phyloP scores from a whole-genome alignment of 139 green algal species.

The Tetradesmus lagerheimii region DNA sequence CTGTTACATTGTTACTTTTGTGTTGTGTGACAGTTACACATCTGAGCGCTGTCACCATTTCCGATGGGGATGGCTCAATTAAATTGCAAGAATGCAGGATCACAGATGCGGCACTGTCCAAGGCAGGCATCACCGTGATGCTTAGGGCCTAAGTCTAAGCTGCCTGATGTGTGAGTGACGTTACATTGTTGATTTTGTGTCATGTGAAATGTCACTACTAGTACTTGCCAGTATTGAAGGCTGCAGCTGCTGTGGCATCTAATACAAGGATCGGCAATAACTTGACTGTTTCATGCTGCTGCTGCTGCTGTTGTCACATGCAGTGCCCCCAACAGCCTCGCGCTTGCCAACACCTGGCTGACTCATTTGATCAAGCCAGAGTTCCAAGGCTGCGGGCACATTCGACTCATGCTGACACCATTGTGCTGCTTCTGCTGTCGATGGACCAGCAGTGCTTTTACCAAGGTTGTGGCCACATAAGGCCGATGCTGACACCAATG shows the following conservation, averaged over 20 bases:
- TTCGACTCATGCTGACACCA: neutral
- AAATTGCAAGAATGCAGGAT: no score
- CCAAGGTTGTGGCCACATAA: neutral
- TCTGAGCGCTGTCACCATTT: no score
- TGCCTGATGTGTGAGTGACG: neutral
- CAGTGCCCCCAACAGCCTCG: neutral
- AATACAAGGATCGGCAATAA: no score
- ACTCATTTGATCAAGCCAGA: neutral
- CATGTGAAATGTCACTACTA: no score
- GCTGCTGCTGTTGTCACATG: no score
- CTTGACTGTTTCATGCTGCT: no score
- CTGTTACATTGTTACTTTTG: neutral
- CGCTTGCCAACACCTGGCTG: neutral
- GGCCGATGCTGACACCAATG: neutral
- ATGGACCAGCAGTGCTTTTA: no score
- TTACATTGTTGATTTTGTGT: neutral
- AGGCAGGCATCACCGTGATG: neutral
- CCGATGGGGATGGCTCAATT: no score
- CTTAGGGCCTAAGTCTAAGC: no score
- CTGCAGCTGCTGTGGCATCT: no score
- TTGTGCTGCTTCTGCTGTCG: neutral
- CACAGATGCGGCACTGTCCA: neutral
- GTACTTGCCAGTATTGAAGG: no score
- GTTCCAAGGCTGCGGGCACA: neutral
- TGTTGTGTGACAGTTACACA: no score